phyloP scores from a whole-genome alignment of 192 early-diverging fungal species.

The Obelidium mucronatum region DNA sequence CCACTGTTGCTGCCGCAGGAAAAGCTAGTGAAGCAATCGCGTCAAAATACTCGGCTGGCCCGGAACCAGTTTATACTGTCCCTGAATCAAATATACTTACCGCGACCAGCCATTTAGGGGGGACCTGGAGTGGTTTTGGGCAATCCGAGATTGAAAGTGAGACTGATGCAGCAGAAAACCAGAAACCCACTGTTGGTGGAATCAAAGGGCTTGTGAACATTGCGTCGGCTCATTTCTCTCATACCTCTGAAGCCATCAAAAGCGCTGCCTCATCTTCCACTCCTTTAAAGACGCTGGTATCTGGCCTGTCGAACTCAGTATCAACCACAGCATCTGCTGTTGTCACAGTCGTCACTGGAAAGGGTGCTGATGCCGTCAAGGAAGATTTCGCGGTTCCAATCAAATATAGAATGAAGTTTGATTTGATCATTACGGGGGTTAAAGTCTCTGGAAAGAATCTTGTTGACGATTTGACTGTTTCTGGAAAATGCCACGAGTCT shows the following conservation, averaged over 20 bases:
- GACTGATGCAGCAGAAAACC: not conserved
- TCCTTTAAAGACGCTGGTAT: not conserved
- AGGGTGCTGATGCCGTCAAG: not conserved
- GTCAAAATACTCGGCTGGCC: not conserved
- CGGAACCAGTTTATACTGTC: not conserved
- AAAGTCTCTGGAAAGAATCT: conserved; percentile 18
- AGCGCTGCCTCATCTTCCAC: not conserved
- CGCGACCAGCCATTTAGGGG: not conserved
- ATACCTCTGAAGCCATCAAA: not conserved
- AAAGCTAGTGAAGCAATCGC: not conserved
- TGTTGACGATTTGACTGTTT: conserved; percentile 11
- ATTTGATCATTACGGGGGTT: not conserved
- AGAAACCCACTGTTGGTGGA: not conserved
- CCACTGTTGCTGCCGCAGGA: not conserved
- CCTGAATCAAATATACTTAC: not conserved
- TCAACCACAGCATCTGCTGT: not conserved
- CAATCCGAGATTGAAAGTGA: conserved; percentile 4
- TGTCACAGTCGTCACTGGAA: not conserved
- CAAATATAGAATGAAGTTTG: conserved; percentile 28
- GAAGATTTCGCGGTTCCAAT: conserved; percentile 6
- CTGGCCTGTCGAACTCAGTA: not conserved
- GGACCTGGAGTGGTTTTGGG: not conserved
- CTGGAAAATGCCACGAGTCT: conserved; percentile 5
- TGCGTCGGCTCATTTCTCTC: not conserved
- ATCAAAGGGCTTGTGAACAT: not conserved